Evolutionary conservation across 768 basidiomycete genomes (phyloP).

Genomic region (Termitomyces sp.): DNA sequence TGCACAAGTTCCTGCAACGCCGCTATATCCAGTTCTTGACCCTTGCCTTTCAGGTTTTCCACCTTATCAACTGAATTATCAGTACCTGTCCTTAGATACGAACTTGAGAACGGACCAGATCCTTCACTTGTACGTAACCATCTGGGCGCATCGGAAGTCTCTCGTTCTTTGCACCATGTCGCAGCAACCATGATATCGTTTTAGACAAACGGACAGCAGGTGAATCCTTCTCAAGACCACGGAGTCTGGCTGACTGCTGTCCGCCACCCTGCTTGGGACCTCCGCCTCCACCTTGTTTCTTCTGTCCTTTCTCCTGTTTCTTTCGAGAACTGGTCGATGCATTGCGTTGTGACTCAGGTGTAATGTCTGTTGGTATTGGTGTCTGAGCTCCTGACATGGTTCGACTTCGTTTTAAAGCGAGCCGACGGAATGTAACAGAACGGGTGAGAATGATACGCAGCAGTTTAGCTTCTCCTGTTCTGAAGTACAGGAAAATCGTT

Average conservation of each 20-base stretch:
- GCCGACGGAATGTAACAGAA: neutral
- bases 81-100: neutral
- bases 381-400: neutral
- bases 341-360: neutral
- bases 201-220: conserved; percentile 75
- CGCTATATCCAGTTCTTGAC: conserved; percentile 42
- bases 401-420: neutral
- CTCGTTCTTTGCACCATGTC: conserved; percentile 81
- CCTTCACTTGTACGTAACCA: conserved; percentile 78
- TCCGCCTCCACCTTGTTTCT: conserved; percentile 7
- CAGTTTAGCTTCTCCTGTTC: neutral
- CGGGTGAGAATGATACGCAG: neutral
- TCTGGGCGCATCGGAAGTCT: conserved; percentile 73
- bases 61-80: conserved; percentile 41
- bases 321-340: conserved; percentile 4
- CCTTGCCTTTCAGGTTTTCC: conserved; percentile 60
- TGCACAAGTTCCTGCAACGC: conserved; percentile 50
- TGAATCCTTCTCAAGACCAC: conserved; percentile 58
- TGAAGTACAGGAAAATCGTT: neutral
- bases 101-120: conserved; percentile 55
- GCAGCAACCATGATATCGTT: conserved; percentile 85
- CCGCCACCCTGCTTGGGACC: conserved; percentile 3
- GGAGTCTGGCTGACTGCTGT: conserved; percentile 35
- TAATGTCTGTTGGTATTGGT: neutral
- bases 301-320: conserved; percentile 7